Conservation (phyloP, 2,329 filamentous ascomycete species). For the Aulographum hederae region DNA sequence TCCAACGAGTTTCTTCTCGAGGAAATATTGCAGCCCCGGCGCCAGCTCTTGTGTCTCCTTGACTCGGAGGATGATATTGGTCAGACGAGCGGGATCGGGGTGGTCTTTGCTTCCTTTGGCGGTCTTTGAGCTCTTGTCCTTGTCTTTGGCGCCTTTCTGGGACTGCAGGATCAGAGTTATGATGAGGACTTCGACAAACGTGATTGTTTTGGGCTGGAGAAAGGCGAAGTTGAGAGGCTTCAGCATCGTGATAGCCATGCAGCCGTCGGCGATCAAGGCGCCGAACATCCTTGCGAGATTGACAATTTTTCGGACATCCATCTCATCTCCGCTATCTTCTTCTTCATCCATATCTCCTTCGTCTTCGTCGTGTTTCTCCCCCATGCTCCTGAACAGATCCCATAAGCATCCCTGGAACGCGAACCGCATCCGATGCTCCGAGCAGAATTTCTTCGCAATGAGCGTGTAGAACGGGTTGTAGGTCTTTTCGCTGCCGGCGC, state of each 20-base stretch:
- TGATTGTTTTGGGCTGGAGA: conserved; percentile 55
- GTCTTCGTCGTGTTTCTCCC: conserved; percentile 52
- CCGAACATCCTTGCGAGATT: conserved; percentile 52
- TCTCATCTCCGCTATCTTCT: conserved; percentile 31
- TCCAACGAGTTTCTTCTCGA: conserved; percentile 55
- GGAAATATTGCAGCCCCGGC: conserved; percentile 59
- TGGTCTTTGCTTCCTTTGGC: conserved; percentile 1
- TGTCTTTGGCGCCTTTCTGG: conserved; percentile 29
- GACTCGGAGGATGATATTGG: conserved; percentile 47
- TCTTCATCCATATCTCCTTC: conserved; percentile 32
- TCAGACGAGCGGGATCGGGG: conserved; percentile 22
- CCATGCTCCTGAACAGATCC: conserved; percentile 69
- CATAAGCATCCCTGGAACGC: conserved; percentile 78
- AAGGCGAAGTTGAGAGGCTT: conserved; percentile 61
- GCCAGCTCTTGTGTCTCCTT: conserved; percentile 49
- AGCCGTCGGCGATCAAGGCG: conserved; percentile 40
- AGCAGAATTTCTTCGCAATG: conserved; percentile 61
- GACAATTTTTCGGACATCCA: conserved; percentile 38
- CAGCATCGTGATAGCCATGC: conserved; percentile 35
- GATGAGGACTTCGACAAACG: conserved; percentile 66
- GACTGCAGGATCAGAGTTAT: conserved; percentile 53
- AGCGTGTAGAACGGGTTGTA: conserved; percentile 93
- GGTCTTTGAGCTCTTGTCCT: too few relatives aligned
- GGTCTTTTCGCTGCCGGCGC: conserved; percentile 59
- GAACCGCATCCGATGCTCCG: conserved; percentile 57